Base-by-base conservation (phyloP, 1,139 yeast species). In the Pneumocystis oryctolagi region DNA sequence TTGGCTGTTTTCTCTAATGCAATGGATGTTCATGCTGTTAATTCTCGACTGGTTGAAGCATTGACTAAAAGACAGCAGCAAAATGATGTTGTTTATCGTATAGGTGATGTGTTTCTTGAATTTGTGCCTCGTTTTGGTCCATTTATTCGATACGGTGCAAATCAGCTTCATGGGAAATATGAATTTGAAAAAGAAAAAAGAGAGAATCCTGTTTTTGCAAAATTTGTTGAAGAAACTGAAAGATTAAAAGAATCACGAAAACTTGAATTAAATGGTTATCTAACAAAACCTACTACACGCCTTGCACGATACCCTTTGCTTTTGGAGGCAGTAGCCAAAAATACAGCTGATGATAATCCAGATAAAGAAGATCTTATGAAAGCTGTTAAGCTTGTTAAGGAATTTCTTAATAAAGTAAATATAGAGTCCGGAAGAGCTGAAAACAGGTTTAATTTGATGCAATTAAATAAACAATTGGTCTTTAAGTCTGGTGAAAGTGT, bases 111-210 rank as follows among this genome's bases (percentile, higher is more conserved):
- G 1, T 84, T 92, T 68, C 75, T 90, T 64, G 94, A 89, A 68
- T 85, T 80, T 71, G 89, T 90, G 47, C 89, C 94, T 14, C 82
- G 82, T 68, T 90, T 92, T 74, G 96, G 89, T 67, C 96, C 97
- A 2, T 92, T 90, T 74, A 85, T 92, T 62, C 81, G 86, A 61
- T 92, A 92, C 72, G 95, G 96, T 65, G 97, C 97, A n/a, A 89
- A 92, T 65, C 94, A 94, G 72, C 89, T 92, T 63, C 89, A 89
- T 76, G 97, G 97, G 14, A 89, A 89, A 73, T 89, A 89, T 74
- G 96, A 92, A 73, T 89, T 89, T 75, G 98, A 92, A 75, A 81
- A 97, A 62, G 98, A 92, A 72, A 89, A 89, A 73, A 85, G 89
- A 65, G 88, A 86, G 35, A 92, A 94, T 73, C 85, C 94, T 65